Base-by-base conservation (phyloP, 306 rosid genomes). In the Cyamopsis tetragonoloba region DNA sequence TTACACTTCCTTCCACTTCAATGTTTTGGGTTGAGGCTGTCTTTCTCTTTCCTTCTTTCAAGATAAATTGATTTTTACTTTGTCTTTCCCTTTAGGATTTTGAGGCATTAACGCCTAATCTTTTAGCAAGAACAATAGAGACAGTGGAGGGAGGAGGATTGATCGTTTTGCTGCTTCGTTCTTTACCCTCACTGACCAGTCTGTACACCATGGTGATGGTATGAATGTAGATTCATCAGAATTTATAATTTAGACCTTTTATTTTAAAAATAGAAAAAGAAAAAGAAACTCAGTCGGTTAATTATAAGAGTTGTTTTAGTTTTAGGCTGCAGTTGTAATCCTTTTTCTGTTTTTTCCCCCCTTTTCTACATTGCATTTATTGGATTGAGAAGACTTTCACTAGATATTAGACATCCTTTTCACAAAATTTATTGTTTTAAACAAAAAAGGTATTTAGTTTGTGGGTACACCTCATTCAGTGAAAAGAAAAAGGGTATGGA, bases 101-200 rank as follows among this genome's bases (percentile, higher is more conserved):
- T 69, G 99, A 88, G 76, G 99, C 97, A 7, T 50, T 93, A 85
- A 90, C 97, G 4, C 97, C 99, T 22, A 93, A 93, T 83, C 86
- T 90, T 32, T 84, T 93, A 2, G 99, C 97, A 62, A 88, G 99
- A 77, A 86, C 99, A 0, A 88, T 93, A 70, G 99, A 93, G 81
- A 93, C 99, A 0, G 99, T 90, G 66, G 96, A 93, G 82, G 99
- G 99, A 70, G 99, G 99, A 38, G 99, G 99, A 41, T n/a, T 93
- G 76, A 43, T 93, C 56, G 39, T 93, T 71, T 81, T 93, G 82
- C 75, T 93, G 46, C 80, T 93, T 61, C 95, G 84, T 56, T 83
- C 99, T 59, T 71, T 93, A 19, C 56, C 95, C 63, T 93, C 99
- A 3, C 79, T 93, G 73, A 90, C 99, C 73, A 93, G 90, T 77